Base-by-base conservation (phyloP, 805 yeast genomes). In the Cyberlindnera euphorbiiphila region DNA sequence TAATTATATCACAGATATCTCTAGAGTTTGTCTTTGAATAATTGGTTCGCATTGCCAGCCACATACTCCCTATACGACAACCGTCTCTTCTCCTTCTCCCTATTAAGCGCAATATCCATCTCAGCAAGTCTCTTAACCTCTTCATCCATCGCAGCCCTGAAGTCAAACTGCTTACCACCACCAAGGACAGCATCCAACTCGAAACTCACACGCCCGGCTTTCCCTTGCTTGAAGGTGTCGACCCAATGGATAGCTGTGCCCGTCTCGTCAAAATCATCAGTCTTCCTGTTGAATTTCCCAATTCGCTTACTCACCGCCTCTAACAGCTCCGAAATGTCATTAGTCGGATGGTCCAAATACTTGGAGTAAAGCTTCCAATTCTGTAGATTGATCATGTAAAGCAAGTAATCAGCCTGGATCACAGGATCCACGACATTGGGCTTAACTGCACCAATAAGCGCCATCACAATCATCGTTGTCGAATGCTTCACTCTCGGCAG, bases 341-440 rank as follows among this genome's bases (percentile, higher is more conserved):
- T 88, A 0, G 95, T 85, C 1, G 95, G 95, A 22, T 65, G 62
- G 9, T 62, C 48, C 46, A 76, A 57, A 50, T 68, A 80, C 34
- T 69, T 66, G 1, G 44, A 35, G 42, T 61, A 59, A 7, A 49
- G 27, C 16, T 25, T 41, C 43, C 57, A 50, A 15, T 47, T 75
- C 44, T 76, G 82, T 13, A 79, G 56, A 54, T 93, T 91, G 61
- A 89, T 62, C 16, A 83, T 62, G 51, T 69, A 93, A 20, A 91
- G 65, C 24, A 91, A 61, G 57, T 83, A 91, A 56, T 91, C 98
- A 1, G 95, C 95, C 37, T 82, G 85, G 22, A 86, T 72, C 4
- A 83, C 78, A 0, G 95, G 95, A 55, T 89, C 97, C 12, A 87
- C 72, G n/a, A 74, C 65, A 12, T 72, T 71, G 5, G 74, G 65